These are phyloP conservation scores for Penicillium daleae DNA, from an alignment of 495 filamentous ascomycete genomes.

Conservation along the genomic window DNA sequence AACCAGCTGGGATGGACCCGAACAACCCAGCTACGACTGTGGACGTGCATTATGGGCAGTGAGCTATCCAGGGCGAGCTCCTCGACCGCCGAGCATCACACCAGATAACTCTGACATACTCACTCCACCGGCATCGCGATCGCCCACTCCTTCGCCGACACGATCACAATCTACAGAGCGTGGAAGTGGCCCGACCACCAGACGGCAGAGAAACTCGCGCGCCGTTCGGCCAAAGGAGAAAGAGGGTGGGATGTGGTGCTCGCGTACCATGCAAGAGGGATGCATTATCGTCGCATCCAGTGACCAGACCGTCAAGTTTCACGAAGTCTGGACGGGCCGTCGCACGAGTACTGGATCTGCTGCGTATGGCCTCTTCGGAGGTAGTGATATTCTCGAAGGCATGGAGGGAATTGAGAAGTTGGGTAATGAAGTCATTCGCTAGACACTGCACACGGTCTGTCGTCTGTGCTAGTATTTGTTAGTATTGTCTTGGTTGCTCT, in stretches of 20 bases:
- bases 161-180: constrained; percentile 6
- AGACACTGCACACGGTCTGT: not conserved
- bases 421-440: constrained; percentile 53
- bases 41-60: constrained; percentile 53
- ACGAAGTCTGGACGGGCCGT: constrained; percentile 84
- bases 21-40: constrained; percentile 31
- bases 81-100: constrained; percentile 18
- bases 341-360: constrained; percentile 58
- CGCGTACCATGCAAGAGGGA: constrained; percentile 74
- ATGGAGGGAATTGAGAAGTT: constrained; percentile 84
- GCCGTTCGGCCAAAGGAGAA: constrained; percentile 44
- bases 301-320: constrained; percentile 93
- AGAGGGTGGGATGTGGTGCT: constrained; percentile 56
- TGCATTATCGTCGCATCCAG: constrained; percentile 94
- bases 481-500: constrained; percentile 2
- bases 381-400: constrained; percentile 85
- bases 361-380: constrained; percentile 73
- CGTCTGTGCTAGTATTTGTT: not conserved
- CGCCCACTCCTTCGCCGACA: not conserved
- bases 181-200: not conserved
- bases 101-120: constrained; percentile 18
- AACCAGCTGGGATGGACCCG: constrained; percentile 68
- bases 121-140: constrained; percentile 6
- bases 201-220: constrained; percentile 5
- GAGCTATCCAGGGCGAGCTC: constrained; percentile 48